A percentile compares a stretch with the other conserved stretches of the same genome.
Conservation (phyloP, 192 early-diverging fungal genomes). For the Coemansia sp. region DNA sequence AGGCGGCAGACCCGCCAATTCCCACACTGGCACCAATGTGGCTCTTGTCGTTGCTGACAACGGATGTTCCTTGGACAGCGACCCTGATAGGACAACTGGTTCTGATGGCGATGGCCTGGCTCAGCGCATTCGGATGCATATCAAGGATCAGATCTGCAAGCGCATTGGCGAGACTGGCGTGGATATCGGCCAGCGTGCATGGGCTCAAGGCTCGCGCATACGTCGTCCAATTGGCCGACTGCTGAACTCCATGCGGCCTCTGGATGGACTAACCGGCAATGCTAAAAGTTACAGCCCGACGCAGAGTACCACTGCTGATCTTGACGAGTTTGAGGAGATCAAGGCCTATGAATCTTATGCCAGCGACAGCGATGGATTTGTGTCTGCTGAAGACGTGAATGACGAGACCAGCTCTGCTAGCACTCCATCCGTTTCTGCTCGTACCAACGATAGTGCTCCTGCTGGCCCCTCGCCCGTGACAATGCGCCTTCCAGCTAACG, state of each 20-base stretch:
- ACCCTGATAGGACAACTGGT: not conserved
- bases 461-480: not conserved
- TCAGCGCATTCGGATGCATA: slow-evolving; percentile 35
- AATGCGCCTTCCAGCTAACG: slow-evolving; percentile 39
- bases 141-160: slow-evolving; percentile 31
- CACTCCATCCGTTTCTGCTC: not conserved
- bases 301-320: slow-evolving; percentile 12
- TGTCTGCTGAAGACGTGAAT: slow-evolving; percentile 45
- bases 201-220: slow-evolving; percentile 36
- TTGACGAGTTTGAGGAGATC: slow-evolving; percentile 37
- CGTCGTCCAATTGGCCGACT: slow-evolving; percentile 42
- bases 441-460: not conserved
- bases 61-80: not conserved
- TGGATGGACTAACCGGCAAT: not conserved
- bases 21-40: not conserved
- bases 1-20: not conserved
- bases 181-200: slow-evolving; percentile 14
- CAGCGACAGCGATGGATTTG: slow-evolving; percentile 53
- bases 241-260: slow-evolving; percentile 29
- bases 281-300: not conserved
- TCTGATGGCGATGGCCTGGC: slow-evolving; percentile 19
- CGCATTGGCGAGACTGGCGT: slow-evolving; percentile 20
- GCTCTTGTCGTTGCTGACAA: not conserved
- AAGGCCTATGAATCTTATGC: slow-evolving; percentile 16
- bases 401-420: slow-evolving; percentile 1